Conservation (phyloP, 1,139 yeast species). For the Blastobotrys apis region DNA sequence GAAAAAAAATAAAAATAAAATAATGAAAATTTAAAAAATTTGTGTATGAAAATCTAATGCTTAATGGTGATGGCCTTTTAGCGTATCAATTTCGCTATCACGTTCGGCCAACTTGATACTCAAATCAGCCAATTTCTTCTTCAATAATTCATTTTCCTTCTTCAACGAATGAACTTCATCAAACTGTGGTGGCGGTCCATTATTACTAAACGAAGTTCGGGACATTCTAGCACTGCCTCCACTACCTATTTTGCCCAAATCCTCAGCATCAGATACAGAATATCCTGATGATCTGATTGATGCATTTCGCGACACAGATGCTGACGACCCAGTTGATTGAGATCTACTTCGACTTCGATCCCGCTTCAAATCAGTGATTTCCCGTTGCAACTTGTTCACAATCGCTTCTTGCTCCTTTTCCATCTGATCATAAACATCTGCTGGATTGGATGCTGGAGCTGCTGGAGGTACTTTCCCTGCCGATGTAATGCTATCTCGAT, state of each 20-base stretch:
- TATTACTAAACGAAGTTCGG: slow-evolving; percentile 22
- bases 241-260: slow-evolving; percentile 11
- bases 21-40: not conserved
- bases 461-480: slow-evolving; percentile 3
- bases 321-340: slow-evolving; percentile 29
- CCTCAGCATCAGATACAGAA: slow-evolving; percentile 27
- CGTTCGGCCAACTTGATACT: slow-evolving; percentile 29
- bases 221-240: slow-evolving; percentile 15
- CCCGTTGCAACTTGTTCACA: slow-evolving; percentile 37
- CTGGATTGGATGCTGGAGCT: slow-evolving; percentile 15
- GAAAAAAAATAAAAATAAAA: not conserved
- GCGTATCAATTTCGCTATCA: too few species aligned
- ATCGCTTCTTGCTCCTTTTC: slow-evolving; percentile 39
- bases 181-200: not conserved
- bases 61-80: not conserved
- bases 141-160: slow-evolving; percentile 33
- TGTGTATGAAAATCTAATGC: not conserved
- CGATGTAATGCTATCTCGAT: not conserved
- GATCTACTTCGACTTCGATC: slow-evolving; percentile 32
- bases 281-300: slow-evolving; percentile 29
- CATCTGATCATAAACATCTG: slow-evolving; percentile 30
- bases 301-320: slow-evolving; percentile 31
- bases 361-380: slow-evolving; percentile 30
- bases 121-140: slow-evolving; percentile 33
- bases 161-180: slow-evolving; percentile 19